Percentiles rank a stretch among this genome's conserved stretches.
Evolutionary conservation across 1,284 basidiomycete species (phyloP).

Genomic region (Vanrija sp.): DNA sequence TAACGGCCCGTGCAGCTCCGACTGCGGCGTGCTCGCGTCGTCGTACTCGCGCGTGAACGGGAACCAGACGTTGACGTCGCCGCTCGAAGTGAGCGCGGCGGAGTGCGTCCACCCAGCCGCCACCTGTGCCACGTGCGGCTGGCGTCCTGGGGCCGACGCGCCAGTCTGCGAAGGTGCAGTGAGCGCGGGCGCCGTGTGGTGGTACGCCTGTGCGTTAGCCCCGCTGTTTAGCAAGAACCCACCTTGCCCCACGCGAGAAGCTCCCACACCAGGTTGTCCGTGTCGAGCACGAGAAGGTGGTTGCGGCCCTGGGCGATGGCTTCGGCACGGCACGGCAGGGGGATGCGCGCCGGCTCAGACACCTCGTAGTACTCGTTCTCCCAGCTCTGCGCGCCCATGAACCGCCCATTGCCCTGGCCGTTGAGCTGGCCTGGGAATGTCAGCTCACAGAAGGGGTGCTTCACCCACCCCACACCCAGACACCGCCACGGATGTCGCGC

Average conservation of each 20-base stretch:
- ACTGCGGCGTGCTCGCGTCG: slow-evolving; percentile 19
- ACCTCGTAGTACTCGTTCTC: slow-evolving; percentile 23
- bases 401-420: slow-evolving; percentile 60
- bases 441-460: too few species aligned
- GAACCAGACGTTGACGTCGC: slow-evolving; percentile 72
- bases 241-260: slow-evolving; percentile 37
- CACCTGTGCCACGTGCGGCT: slow-evolving; percentile 56
- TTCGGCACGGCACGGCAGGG: slow-evolving; percentile 33
- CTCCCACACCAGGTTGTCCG: slow-evolving; percentile 46
- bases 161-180: slow-evolving; percentile 31
- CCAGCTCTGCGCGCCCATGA: slow-evolving; percentile 17
- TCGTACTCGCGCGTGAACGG: slow-evolving; percentile 52
- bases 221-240: slow-evolving; percentile 14
- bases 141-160: slow-evolving; percentile 9
- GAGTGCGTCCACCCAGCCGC: slow-evolving; percentile 73
- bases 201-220: slow-evolving; percentile 27
- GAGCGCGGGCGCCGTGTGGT: slow-evolving; percentile 32
- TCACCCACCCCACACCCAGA: slow-evolving; percentile 75
- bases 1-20: slow-evolving; percentile 47
- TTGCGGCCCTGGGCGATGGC: slow-evolving; percentile 31
- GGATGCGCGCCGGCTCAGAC: slow-evolving; percentile 31
- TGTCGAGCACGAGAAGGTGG: slow-evolving; percentile 42
- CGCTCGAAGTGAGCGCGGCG: slow-evolving; percentile 62
- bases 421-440: neutral
- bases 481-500: slow-evolving; percentile 61